Percentiles rank a stretch among this genome's conserved stretches.
Evolutionary conservation across 2,329 filamentous ascomycete genomes (phyloP).

Genomic region (Pseudogymnoascus sp.): DNA sequence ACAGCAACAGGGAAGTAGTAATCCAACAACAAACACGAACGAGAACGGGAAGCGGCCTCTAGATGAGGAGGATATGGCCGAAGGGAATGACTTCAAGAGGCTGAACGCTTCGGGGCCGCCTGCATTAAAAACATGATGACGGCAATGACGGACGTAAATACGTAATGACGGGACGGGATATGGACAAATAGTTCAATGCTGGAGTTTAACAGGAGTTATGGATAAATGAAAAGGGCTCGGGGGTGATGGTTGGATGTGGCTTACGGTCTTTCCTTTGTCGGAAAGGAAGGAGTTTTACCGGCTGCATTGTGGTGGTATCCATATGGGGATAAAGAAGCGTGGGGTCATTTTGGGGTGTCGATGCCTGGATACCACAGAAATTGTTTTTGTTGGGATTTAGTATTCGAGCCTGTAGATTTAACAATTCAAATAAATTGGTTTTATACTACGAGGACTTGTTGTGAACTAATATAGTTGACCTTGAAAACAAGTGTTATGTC

Average conservation of each 20-base stretch:
- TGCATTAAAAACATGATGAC: conserved; percentile 18
- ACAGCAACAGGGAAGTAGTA: not conserved
- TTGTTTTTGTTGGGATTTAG: not conserved
- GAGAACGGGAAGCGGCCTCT: conserved; percentile 18
- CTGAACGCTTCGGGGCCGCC: conserved; percentile 17
- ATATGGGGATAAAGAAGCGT: not conserved
- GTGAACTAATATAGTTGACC: not conserved
- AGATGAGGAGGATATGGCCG: conserved; percentile 18
- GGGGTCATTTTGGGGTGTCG: not conserved
- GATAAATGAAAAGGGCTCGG: conserved; percentile 3
- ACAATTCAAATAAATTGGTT: not conserved
- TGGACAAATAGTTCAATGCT: not conserved
- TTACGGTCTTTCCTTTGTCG: not conserved
- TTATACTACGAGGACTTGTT: not conserved
- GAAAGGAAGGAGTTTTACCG: conserved; percentile 1
- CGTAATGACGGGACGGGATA: conserved; percentile 4
- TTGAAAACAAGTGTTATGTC: not conserved
- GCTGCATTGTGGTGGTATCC: not conserved
- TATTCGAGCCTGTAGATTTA: conserved; percentile 7
- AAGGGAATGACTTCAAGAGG: conserved; percentile 17
- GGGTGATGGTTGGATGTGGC: not conserved
- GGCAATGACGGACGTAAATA: conserved; percentile 3
- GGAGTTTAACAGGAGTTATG: conserved; percentile 8
- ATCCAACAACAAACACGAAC: conserved; percentile 12
- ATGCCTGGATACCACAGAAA: conserved; percentile 4